A percentile compares a stretch with the other conserved stretches of the same genome.
Conservation (phyloP, 345 rosid genomes). For the Sonneratia alba region DNA sequence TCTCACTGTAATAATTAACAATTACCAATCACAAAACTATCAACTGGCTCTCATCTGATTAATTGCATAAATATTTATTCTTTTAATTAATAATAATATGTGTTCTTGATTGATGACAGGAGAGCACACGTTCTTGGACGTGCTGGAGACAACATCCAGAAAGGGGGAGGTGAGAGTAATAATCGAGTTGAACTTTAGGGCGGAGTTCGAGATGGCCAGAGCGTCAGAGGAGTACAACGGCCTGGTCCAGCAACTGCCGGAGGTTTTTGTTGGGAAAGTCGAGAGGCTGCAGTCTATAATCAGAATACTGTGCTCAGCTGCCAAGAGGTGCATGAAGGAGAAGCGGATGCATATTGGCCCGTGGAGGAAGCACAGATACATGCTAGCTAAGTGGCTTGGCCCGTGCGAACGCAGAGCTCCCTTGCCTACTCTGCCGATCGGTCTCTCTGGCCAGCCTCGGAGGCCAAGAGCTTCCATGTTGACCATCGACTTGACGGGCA, state of each 20-base stretch:
- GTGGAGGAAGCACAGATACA: slow-evolving; percentile 82
- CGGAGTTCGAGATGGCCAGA: slow-evolving; percentile 76
- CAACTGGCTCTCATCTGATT: too few species aligned
- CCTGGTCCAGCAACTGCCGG: slow-evolving; percentile 42
- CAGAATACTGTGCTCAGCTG: slow-evolving; percentile 57
- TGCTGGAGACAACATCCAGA: slow-evolving; percentile 39
- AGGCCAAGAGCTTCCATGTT: slow-evolving; percentile 64
- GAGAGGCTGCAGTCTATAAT: slow-evolving; percentile 59
- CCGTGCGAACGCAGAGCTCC: slow-evolving; percentile 24
- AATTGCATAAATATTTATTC: too few species aligned
- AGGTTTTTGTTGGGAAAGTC: slow-evolving; percentile 58
- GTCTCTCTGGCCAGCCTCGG: slow-evolving; percentile 14
- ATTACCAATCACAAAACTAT: too few species aligned
- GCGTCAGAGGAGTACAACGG: slow-evolving; percentile 51
- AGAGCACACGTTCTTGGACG: slow-evolving; percentile 56
- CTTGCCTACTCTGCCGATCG: background rate
- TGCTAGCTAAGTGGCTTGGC: slow-evolving; percentile 83
- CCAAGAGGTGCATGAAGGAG: slow-evolving; percentile 67
- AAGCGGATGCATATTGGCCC: slow-evolving; percentile 78
- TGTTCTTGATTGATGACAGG: slow-evolving; percentile 6
- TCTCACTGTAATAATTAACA: too few species aligned
- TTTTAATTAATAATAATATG: too few species aligned
- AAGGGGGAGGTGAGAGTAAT: slow-evolving; percentile 42
- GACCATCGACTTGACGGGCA: slow-evolving; percentile 42
- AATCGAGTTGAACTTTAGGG: slow-evolving; percentile 61